Conservation (phyloP, 1,284 basidiomycete species). For the Malassezia equina region DNA sequence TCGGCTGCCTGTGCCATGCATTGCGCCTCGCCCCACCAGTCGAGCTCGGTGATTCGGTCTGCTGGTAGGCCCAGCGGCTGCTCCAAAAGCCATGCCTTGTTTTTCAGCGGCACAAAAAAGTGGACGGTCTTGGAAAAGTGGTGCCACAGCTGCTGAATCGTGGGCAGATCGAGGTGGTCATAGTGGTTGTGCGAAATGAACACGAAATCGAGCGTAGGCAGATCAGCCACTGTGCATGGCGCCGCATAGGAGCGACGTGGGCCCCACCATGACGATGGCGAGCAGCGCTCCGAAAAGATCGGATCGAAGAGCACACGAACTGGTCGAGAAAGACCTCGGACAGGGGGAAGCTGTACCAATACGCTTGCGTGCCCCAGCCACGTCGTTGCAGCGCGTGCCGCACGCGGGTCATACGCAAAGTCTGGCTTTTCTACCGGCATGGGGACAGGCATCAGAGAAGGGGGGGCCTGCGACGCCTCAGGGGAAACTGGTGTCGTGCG, state of each 20-base stretch:
- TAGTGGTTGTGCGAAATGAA: slow-evolving; percentile 46
- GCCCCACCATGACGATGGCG: slow-evolving; percentile 35
- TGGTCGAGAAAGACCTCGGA: slow-evolving; percentile 11
- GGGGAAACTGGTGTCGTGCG: neutral
- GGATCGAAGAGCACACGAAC: slow-evolving; percentile 39
- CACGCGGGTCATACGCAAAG: slow-evolving; percentile 15
- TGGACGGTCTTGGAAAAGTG: slow-evolving; percentile 21
- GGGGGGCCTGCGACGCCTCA: neutral
- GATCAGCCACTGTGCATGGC: slow-evolving; percentile 26
- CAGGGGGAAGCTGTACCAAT: slow-evolving; percentile 29
- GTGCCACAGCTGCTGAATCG: slow-evolving; percentile 31
- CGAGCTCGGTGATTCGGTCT: slow-evolving; percentile 32
- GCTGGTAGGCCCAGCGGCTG: slow-evolving; percentile 19
- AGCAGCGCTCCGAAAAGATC: slow-evolving; percentile 43
- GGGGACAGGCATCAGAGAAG: slow-evolving; percentile 4
- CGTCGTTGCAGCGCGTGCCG: slow-evolving; percentile 19
- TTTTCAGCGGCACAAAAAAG: slow-evolving; percentile 41
- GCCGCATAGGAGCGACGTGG: slow-evolving; percentile 31
- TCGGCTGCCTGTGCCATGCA: slow-evolving; percentile 6
- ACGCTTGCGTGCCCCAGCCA: slow-evolving; percentile 45
- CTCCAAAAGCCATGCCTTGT: slow-evolving; percentile 34
- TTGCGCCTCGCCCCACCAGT: slow-evolving; percentile 41
- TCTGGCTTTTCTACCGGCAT: slow-evolving; percentile 21
- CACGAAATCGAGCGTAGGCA: slow-evolving; percentile 39
- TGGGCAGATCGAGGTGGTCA: slow-evolving; percentile 40